Percentiles rank a stretch among this genome's conserved stretches.
These are phyloP conservation scores for Xylaria telfairii DNA, from an alignment of 495 filamentous ascomycete genomes.

Conservation along the genomic window DNA sequence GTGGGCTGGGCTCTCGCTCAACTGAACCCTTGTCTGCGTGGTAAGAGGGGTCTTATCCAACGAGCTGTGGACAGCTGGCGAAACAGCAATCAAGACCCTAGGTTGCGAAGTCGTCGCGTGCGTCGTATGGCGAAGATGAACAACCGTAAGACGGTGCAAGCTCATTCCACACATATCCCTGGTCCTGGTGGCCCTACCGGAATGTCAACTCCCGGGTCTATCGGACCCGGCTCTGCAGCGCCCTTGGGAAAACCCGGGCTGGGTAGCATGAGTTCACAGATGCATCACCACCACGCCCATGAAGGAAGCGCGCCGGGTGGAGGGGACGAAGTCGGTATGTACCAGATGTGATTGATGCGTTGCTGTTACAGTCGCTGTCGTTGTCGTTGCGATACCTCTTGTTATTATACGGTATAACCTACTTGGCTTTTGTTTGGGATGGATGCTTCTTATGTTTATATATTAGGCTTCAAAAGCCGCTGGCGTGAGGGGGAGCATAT, in stretches of 20 bases:
- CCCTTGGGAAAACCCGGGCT: constrained; percentile 62
- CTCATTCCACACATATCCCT: constrained; percentile 53
- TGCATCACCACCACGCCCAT: constrained; percentile 75
- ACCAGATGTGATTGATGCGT: constrained; percentile 69
- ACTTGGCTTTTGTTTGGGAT: constrained; percentile 37
- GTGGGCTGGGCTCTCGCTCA: constrained; percentile 97
- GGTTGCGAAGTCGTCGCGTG: constrained; percentile 87
- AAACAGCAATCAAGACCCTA: constrained; percentile 96
- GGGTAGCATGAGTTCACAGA: constrained; percentile 64
- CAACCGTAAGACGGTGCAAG: constrained; percentile 70
- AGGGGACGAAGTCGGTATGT: constrained; percentile 95
- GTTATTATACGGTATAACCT: constrained; percentile 43
- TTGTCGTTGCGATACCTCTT: constrained; percentile 54
- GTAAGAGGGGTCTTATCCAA: constrained; percentile 95
- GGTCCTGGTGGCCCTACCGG: constrained; percentile 61
- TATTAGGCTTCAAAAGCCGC: constrained; percentile 39
- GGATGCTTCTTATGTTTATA: constrained; percentile 44
- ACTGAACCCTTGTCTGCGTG: constrained; percentile 85
- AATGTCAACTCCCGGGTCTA: constrained; percentile 55
- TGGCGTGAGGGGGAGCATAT: constrained; percentile 39
- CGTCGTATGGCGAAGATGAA: constrained; percentile 94
- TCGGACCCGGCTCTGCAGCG: constrained; percentile 51
- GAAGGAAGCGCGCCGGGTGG: constrained; percentile 71
- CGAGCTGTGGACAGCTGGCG: constrained; percentile 97
- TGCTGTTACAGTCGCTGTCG: constrained; percentile 36